Base-by-base conservation (phyloP, 148 eudicot species). In the Vaccinium vitisidaea region DNA sequence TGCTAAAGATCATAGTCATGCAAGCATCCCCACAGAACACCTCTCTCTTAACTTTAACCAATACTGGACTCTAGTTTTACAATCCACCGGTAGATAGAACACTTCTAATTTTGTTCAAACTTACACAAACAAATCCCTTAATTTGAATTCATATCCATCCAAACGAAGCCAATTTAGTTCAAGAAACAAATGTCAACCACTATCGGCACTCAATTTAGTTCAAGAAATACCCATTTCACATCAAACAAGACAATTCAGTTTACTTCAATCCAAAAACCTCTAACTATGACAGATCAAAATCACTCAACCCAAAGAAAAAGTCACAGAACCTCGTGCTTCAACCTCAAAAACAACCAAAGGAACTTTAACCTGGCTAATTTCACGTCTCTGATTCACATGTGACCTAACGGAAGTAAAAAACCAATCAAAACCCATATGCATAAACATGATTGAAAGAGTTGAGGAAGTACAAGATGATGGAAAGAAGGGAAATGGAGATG, bases 401-500 rank as follows among this genome's bases (percentile, higher is more conserved):
- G 76, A 71, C 48, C n/a, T 5, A 32, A 71, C 10, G 9, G 48
- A 36, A 73, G 77, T 32, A 30, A 32, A 15, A 30, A 43, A 80
- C 36, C 75, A 2, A n/a, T 30, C 12, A 74, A 49, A 18, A 39
- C 32, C 21, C 82, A 58, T 12, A 6, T 18, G 79, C 36, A 21
- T 21, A 56, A 36, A 43, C 39, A 53, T 13, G 39, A 6, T 69
- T 39, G 7, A n/a, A 75, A 77, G 69, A 71, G 84, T 77, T 67
- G 48, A 82, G 61, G 74, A 73, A 88, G 27, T 90, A 95, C 98
- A 94, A 74, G 82, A 92, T 73, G 75, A 94, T 63, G 82, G 93
- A 91, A 80, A 94, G 58, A 55, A 87, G 56, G 55, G 96, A 86
- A 61, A 94, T 36, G 78, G 91, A 90, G 85, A 95, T 55, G 73